Percentiles rank a stretch among this genome's conserved stretches.
Conservation (phyloP, 345 rosid genomes). For the Passiflora organensis region DNA sequence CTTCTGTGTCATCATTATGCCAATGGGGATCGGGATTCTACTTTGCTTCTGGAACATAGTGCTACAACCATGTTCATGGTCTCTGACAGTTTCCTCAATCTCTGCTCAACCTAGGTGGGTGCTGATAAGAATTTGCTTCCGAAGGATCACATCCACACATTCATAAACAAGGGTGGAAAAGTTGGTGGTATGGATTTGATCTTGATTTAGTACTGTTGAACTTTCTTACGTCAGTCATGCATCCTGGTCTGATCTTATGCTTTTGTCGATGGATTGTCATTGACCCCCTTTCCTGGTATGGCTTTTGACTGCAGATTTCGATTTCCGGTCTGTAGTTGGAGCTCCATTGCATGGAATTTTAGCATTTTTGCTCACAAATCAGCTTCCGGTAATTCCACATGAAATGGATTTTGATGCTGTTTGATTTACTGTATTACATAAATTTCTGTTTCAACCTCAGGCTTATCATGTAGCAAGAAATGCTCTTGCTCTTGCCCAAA, state of each 20-base stretch:
- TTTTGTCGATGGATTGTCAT: neutral
- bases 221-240: constrained; percentile 2
- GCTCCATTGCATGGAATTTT: constrained; percentile 92
- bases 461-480: constrained; percentile 90
- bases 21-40: too few relatives aligned
- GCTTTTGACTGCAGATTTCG: constrained; percentile 66
- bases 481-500: constrained; percentile 84
- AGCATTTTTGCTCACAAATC: constrained; percentile 23
- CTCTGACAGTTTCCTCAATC: constrained; percentile 13
- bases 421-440: neutral
- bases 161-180: constrained; percentile 80
- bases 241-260: too few relatives aligned
- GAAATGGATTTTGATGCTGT: too few relatives aligned
- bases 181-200: constrained; percentile 62
- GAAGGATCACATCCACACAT: constrained; percentile 96
- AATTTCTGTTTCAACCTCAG: constrained; percentile 30
- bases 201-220: constrained; percentile 9
- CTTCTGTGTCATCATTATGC: too few relatives aligned
- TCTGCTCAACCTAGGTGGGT: constrained; percentile 54
- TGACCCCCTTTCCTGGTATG: constrained; percentile 13
- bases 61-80: too few relatives aligned
- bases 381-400: too few relatives aligned
- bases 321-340: constrained; percentile 83
- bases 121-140: constrained; percentile 83
- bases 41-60: too few relatives aligned